phyloP scores from a whole-genome alignment of 345 rosid genomes.

The Turnera subulata region DNA sequence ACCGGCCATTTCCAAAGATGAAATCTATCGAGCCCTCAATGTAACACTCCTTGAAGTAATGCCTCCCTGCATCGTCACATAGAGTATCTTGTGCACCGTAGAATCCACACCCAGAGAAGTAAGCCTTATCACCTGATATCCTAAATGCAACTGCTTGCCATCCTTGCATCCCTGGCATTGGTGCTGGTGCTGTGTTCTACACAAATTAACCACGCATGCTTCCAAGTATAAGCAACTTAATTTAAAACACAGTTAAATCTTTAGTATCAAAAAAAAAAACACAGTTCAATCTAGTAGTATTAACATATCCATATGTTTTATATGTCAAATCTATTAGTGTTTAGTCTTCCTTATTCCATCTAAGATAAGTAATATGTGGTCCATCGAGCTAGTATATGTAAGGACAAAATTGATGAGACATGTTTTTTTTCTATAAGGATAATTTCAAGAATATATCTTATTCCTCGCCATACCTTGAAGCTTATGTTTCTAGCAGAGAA shows the following conservation, averaged over 20 bases:
- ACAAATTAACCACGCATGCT: neutral
- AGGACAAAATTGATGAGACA: too few relatives aligned
- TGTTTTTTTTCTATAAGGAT: too few relatives aligned
- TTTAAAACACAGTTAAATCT: neutral
- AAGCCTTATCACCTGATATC: constrained; percentile 89
- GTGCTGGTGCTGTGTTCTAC: constrained; percentile 94
- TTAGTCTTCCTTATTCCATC: neutral
- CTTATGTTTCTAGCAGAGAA: constrained; percentile 90
- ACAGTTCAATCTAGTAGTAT: too few relatives aligned
- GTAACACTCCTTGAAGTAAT: constrained; percentile 87
- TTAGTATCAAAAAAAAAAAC: too few relatives aligned
- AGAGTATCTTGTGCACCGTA: constrained; percentile 94
- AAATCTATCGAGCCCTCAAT: constrained; percentile 93
- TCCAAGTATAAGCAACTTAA: neutral
- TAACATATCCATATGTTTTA: neutral
- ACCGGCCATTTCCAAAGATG: constrained; percentile 92
- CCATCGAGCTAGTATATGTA: too few relatives aligned
- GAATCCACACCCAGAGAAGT: constrained; percentile 84
- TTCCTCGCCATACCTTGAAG: constrained; percentile 55
- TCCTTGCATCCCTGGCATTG: constrained; percentile 89
- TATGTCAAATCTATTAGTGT: neutral
- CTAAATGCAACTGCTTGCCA: constrained; percentile 95
- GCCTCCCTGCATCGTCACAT: constrained; percentile 92
- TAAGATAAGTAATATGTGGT: too few relatives aligned
- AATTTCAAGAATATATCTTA: neutral